Evolutionary conservation across 768 basidiomycete species (phyloP), one percentile per base, ranked within the genome.

Genomic region (Amanita polypyramis): DNA sequence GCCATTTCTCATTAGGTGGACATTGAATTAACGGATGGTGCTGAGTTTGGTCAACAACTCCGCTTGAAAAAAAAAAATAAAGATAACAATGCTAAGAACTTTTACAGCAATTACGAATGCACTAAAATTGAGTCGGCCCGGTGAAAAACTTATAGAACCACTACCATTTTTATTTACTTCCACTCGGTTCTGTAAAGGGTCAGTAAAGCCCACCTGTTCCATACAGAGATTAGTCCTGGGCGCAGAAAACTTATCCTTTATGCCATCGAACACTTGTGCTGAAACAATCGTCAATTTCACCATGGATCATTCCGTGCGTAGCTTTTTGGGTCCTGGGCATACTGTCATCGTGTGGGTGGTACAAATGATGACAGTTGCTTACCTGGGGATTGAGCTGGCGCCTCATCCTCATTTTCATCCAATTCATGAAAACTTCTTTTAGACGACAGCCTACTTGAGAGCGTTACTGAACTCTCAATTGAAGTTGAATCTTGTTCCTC

Each of bases 401-500:
- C 55, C 20, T 61, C 60, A 34, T 62, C 65, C 33, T 57, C 62
- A 25, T 65, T 64, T 23, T 63, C 56, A 11, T 67, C 70, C 29
- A 55, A 50, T 44, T 72, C 75, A 50, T 76, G 73, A 49, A 76
- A 68, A 48, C 74, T 74, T 34, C 79, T 72, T 61, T 83, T 83
- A 11, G 78, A 78, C 34, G 74, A 47, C 12, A 47, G 66, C 56
- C 65, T 76, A 56, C 77, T 80, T 10, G 77, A 78, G 43, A 80
- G 62, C 1, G 79, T 78, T 41, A 69, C 63, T 14, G 74, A 79
- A 39, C 73, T 81, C 47, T 75, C 63, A 49, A 72, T 73, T 12
- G 75, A 77, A 6, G 60, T 62, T 11, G 70, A 66, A 23, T 75
- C 75, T 21, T 70, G 65, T 39, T 43, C 37, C 19, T 20, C 37